Evolutionary conservation across 2,329 filamentous ascomycete species (phyloP).

Genomic region (Cladobotryum protrusum): DNA sequence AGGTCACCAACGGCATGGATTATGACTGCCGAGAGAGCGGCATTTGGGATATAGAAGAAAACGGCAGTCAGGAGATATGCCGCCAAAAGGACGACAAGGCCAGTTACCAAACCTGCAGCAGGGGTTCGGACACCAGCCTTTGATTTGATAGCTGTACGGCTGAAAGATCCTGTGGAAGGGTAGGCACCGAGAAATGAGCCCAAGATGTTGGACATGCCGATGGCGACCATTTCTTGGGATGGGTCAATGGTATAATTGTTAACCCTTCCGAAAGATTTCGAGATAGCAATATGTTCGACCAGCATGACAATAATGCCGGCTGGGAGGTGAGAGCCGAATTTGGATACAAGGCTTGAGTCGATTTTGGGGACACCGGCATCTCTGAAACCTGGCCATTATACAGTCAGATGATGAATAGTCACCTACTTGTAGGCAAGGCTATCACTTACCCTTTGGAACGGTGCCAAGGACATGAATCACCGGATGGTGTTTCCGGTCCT

Average conservation of each 20-base stretch:
- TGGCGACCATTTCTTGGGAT: conserved; percentile 92
- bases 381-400: conserved; percentile 56
- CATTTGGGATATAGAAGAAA: conserved; percentile 88
- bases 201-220: conserved; percentile 83
- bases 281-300: conserved; percentile 95
- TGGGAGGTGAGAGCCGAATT: conserved; percentile 68
- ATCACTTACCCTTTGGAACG: conserved; percentile 61
- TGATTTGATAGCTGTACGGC: conserved; percentile 91
- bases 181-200: conserved; percentile 90
- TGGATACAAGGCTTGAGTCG: conserved; percentile 56
- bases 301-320: conserved; percentile 88
- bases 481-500: conserved; percentile 55
- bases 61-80: conserved; percentile 83
- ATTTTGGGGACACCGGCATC: conserved; percentile 68
- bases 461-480: conserved; percentile 66
- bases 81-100: conserved; percentile 75
- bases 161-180: conserved; percentile 91
- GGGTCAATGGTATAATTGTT: conserved; percentile 97
- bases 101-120: conserved; percentile 84
- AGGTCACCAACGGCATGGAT: conserved; percentile 93
- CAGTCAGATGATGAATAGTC: conserved; percentile 1
- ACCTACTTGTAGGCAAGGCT: neutral
- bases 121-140: conserved; percentile 93
- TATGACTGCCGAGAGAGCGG: conserved; percentile 78
- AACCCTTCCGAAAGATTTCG: conserved; percentile 90